Conservation (phyloP, 768 basidiomycete species). For the Stropharia rugosoannulata region DNA sequence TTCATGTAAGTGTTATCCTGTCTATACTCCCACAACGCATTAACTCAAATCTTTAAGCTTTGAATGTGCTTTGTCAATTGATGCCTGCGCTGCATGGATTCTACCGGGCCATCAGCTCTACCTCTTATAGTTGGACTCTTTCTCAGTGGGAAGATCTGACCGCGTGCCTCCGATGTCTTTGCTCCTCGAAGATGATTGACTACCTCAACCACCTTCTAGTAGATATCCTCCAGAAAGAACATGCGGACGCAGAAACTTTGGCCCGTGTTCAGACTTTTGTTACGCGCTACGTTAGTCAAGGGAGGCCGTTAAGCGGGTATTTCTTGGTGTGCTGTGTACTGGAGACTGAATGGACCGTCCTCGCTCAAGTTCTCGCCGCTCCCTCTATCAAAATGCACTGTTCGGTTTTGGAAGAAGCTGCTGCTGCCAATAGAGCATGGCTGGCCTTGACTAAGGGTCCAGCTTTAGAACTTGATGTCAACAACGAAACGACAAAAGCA, state of each 20-base stretch:
- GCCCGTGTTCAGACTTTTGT: conserved; percentile 69
- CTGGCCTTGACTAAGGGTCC: conserved; percentile 58
- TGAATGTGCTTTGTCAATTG: conserved; percentile 70
- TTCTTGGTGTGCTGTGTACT: conserved; percentile 89
- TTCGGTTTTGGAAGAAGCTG: conserved; percentile 67
- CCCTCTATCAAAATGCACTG: conserved; percentile 22
- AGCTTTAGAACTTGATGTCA: conserved; percentile 39
- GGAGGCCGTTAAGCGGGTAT: conserved; percentile 81
- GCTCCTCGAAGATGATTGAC: conserved; percentile 66
- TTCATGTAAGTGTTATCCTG: conserved; percentile 44
- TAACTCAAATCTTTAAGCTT: conserved; percentile 39
- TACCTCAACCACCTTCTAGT: conserved; percentile 68
- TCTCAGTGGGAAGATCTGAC: conserved; percentile 63
- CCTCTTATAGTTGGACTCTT: conserved; percentile 71
- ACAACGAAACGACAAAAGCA: conserved; percentile 33
- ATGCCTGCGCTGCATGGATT: conserved; percentile 85
- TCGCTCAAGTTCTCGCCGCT: conserved; percentile 64
- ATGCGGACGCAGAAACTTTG: conserved; percentile 46
- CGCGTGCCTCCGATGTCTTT: conserved; percentile 53
- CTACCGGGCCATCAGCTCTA: conserved; percentile 82
- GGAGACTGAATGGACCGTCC: conserved; percentile 82
- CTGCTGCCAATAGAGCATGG: conserved; percentile 86
- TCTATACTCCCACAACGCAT: not conserved
- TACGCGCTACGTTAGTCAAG: conserved; percentile 70
- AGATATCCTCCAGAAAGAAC: conserved; percentile 59